Evolutionary conservation across 2,329 filamentous ascomycete species (phyloP).

Genomic region (Diaporthe humulicola): DNA sequence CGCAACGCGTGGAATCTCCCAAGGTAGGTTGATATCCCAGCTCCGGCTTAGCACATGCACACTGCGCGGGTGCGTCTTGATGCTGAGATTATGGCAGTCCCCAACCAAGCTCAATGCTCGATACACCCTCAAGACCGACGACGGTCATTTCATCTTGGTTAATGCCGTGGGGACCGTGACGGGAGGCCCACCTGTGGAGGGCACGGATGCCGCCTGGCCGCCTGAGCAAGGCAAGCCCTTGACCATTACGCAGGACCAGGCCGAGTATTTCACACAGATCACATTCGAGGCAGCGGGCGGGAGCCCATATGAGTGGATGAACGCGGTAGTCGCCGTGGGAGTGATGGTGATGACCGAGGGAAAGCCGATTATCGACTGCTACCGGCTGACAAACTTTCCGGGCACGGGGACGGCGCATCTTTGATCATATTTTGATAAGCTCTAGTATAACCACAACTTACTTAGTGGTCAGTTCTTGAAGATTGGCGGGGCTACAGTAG

Average conservation of each 20-base stretch:
- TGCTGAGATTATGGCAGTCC: slow-evolving; percentile 6
- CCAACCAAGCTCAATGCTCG: slow-evolving; percentile 41
- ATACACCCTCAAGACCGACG: slow-evolving; percentile 43
- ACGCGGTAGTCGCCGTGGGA: slow-evolving; percentile 41
- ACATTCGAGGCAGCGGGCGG: slow-evolving; percentile 42
- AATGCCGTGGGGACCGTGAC: slow-evolving; percentile 38
- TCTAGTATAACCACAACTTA: not conserved
- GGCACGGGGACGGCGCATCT: slow-evolving; percentile 12
- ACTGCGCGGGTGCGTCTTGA: too few species aligned
- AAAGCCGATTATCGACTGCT: slow-evolving; percentile 43
- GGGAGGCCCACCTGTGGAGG: not conserved
- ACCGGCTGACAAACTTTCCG: slow-evolving; percentile 44
- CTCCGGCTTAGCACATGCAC: not conserved
- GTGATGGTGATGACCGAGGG: slow-evolving; percentile 44
- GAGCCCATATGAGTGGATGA: slow-evolving; percentile 43
- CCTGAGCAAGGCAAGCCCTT: slow-evolving; percentile 8
- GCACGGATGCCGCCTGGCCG: not conserved
- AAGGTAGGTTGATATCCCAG: slow-evolving; percentile 29
- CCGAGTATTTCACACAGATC: slow-evolving; percentile 45
- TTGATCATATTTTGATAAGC: not conserved
- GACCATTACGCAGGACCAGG: slow-evolving; percentile 40
- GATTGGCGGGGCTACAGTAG: not conserved
- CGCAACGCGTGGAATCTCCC: slow-evolving; percentile 37
- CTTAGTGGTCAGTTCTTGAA: not conserved
- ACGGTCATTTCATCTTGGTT: slow-evolving; percentile 42